A percentile compares a stretch with the other conserved stretches of the same genome.
phyloP scores from a whole-genome alignment of 2,329 filamentous ascomycete species.

The Leptosphaerulina australis region DNA sequence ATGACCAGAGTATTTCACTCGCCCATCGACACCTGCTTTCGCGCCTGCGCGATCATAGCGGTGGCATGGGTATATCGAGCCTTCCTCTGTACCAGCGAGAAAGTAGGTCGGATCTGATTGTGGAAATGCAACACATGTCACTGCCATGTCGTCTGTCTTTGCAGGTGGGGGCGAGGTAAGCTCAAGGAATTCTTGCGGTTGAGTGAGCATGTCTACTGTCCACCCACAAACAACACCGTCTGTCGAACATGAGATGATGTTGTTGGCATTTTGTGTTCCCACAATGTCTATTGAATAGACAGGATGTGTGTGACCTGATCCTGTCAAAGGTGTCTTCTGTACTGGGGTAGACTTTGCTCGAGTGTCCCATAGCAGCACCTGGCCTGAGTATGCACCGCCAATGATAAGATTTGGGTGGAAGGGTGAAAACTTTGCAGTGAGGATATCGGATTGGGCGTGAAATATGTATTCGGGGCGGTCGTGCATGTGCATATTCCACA shows the following conservation, averaged over 20 bases:
- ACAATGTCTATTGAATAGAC: conserved; percentile 96
- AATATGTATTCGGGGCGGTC: conserved; percentile 96
- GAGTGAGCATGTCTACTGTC: conserved; percentile 97
- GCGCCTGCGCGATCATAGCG: conserved; percentile 96
- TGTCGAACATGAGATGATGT: conserved; percentile 95
- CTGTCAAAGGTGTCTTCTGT: conserved; percentile 93
- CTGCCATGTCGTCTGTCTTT: conserved; percentile 90
- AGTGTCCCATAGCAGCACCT: conserved; percentile 96
- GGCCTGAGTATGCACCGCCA: conserved; percentile 93
- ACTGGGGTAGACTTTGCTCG: conserved; percentile 82
- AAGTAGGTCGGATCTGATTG: conserved; percentile 97
- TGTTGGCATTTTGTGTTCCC: conserved; percentile 97
- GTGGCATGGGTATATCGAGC: conserved; percentile 94
- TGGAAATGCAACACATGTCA: conserved; percentile 93
- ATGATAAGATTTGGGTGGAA: conserved; percentile 97
- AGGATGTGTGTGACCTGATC: conserved; percentile 93
- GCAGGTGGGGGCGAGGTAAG: conserved; percentile 79
- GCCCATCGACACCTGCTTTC: conserved; percentile 90
- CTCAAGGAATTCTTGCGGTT: conserved; percentile 92
- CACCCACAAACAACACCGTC: conserved; percentile 96
- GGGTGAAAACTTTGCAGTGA: conserved; percentile 96
- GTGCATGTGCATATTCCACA: conserved; percentile 96
- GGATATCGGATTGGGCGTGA: conserved; percentile 92
- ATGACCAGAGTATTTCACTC: conserved; percentile 87
- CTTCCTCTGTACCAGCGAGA: conserved; percentile 95